Base-by-base conservation (phyloP, 2,329 filamentous ascomycete species). In the Tolypocladium pustulatum region DNA sequence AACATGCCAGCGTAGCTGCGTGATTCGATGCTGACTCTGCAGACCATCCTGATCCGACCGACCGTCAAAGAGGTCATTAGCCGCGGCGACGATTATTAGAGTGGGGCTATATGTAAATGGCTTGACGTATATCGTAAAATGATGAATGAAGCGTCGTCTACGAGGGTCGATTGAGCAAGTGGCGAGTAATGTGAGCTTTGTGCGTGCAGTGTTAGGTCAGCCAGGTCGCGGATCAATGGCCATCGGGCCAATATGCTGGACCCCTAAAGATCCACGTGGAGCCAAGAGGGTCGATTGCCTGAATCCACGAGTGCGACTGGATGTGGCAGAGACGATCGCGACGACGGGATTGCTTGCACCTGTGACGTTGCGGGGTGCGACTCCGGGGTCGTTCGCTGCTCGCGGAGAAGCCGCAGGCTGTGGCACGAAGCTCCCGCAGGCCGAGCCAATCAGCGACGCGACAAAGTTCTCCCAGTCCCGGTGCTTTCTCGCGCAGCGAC, bases 21-120 rank as follows among this genome's bases (percentile, higher is more conserved):
- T 22, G 20, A 41, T 0, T 13, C 1, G 10, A 51, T 22, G 38
- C 41, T 37, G 25, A 32, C 37, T 13, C 4, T 6, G 22, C 58
- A 90, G 87, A 90, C 89, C 38, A 88, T 92, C 65, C 73, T 93
- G 64, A 83, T 93, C 62, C 81, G 88, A 67, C 89, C 88, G 57
- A 91, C 80, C 60, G 87, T 91, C 58, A 95, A 95, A 80, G 90
- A 95, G 77, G 86, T 95, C 64, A 87, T 95, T 67, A 92, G 88
- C 73, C 85, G 90, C 62, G 90, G 90, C 64, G 89, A 94, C 57
- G 90, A 95, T 71, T 95, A 90, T 72, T 95, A 83, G 59, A 55
- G 49, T 22, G 10, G 49, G 30, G 49, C 17, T 25, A 7, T 20
- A 4, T 12, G 9, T 22, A 1, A 20, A n/a, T 34, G 17, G 15